Evolutionary conservation across 2,329 filamentous ascomycete genomes (phyloP).

Genomic region (Botrytis aclada): DNA sequence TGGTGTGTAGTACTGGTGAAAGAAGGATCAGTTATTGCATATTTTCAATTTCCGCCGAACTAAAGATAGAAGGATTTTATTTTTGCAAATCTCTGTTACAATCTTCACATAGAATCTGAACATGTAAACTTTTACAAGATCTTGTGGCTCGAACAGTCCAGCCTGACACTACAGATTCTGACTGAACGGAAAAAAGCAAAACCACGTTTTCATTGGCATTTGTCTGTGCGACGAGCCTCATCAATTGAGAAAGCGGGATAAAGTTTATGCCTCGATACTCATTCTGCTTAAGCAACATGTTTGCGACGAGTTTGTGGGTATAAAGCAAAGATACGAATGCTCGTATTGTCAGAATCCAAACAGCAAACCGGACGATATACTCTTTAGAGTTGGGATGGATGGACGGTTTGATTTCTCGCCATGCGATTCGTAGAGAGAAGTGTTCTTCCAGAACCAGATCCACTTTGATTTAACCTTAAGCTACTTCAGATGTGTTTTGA

Average conservation of each 20-base stretch:
- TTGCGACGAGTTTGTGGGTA: neutral
- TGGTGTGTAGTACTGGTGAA: neutral
- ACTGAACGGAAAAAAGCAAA: neutral
- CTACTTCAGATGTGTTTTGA: neutral
- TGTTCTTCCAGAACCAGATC: neutral
- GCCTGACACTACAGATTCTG: neutral
- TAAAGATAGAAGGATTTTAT: neutral
- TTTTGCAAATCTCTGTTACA: neutral
- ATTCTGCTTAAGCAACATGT: neutral
- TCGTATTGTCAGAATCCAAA: neutral
- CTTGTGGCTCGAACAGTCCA: neutral
- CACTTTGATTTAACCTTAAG: neutral
- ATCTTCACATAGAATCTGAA: neutral
- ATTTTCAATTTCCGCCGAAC: neutral
- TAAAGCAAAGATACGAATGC: neutral
- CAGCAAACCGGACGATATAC: neutral
- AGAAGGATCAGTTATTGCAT: neutral
- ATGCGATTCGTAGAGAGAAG: neutral
- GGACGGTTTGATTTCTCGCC: neutral
- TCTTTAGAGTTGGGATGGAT: neutral
- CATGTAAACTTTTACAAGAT: neutral
- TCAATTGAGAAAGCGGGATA: neutral
- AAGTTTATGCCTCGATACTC: neutral
- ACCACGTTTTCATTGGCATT: neutral
- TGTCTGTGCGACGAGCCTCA: slow-evolving; percentile 7